Evolutionary conservation across 2,329 filamentous ascomycete species (phyloP).

Genomic region (Aurifilum marmelostoma): DNA sequence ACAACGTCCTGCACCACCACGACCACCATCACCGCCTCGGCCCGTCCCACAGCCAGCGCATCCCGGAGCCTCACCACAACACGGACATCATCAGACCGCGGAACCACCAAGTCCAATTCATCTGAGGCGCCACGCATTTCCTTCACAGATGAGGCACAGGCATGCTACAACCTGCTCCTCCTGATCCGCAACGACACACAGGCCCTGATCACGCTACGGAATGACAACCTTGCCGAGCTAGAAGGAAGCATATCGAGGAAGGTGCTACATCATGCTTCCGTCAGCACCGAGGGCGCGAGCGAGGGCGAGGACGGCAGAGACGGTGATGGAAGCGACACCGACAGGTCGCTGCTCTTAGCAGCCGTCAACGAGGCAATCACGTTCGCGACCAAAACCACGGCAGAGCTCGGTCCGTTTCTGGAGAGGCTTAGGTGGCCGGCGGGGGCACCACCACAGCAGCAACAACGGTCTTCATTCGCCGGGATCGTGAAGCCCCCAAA

Average conservation of each 20-base stretch:
- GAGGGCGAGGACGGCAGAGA: background rate
- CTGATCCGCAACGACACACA: slow-evolving; percentile 27
- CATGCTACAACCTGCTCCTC: slow-evolving; percentile 27
- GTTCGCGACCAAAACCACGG: slow-evolving; percentile 22
- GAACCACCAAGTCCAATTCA: slow-evolving; percentile 13
- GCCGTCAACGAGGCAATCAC: slow-evolving; percentile 27
- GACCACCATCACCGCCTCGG: background rate
- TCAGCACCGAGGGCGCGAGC: background rate
- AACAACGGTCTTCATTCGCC: slow-evolving; percentile 4
- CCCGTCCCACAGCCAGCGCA: background rate
- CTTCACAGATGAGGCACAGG: slow-evolving; percentile 25
- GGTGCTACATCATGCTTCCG: background rate
- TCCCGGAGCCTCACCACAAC: background rate
- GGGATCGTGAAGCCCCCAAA: slow-evolving; percentile 2
- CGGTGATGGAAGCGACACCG: background rate
- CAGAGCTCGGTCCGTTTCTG: slow-evolving; percentile 28
- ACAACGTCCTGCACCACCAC: background rate
- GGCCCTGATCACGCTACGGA: slow-evolving; percentile 27
- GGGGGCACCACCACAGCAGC: background rate
- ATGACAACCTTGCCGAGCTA: slow-evolving; percentile 21
- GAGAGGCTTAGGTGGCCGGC: slow-evolving; percentile 25
- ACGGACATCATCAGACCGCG: slow-evolving; percentile 21
- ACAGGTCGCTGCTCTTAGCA: slow-evolving; percentile 19
- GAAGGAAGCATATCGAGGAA: background rate
- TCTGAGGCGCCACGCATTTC: slow-evolving; percentile 13